Percentiles rank a stretch among this genome's conserved stretches.
phyloP scores from a whole-genome alignment of 306 rosid genomes.

The Inga leiocalycina region DNA sequence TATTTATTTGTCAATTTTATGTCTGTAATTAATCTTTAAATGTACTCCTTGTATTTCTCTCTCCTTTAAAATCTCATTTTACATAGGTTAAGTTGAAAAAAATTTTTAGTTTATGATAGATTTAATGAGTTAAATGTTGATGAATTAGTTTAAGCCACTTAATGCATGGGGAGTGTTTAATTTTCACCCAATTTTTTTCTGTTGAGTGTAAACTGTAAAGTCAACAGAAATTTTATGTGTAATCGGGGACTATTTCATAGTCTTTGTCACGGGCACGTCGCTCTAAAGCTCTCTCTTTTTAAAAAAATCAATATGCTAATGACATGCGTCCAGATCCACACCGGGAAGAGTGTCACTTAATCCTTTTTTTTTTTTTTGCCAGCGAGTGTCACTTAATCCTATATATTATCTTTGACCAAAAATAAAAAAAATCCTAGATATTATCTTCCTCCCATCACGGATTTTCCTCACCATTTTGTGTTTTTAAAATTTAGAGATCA shows the following conservation, averaged over 20 bases:
- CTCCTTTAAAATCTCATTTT: too few relatives aligned
- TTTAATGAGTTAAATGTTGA: too few relatives aligned
- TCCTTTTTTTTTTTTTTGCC: neutral
- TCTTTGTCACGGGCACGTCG: neutral
- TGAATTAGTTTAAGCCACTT: too few relatives aligned
- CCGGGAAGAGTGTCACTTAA: neutral
- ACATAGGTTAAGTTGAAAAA: too few relatives aligned
- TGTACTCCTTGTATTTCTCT: too few relatives aligned
- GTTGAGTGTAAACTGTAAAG: neutral
- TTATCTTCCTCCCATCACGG: constrained; percentile 18
- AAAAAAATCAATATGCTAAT: neutral
- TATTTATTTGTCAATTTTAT: too few relatives aligned
- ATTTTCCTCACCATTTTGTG: neutral
- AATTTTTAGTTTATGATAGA: too few relatives aligned
- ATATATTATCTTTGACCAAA: too few relatives aligned
- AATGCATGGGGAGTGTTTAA: too few relatives aligned
- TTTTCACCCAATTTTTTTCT: neutral
- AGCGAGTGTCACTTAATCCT: neutral
- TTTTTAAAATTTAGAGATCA: neutral
- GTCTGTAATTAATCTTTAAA: too few relatives aligned
- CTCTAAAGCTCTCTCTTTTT: neutral
- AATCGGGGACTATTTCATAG: neutral
- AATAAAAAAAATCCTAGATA: too few relatives aligned
- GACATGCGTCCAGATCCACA: neutral
- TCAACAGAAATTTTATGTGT: neutral